Evolutionary conservation across 345 rosid genomes (phyloP).

Genomic region (Brassica napus): DNA sequence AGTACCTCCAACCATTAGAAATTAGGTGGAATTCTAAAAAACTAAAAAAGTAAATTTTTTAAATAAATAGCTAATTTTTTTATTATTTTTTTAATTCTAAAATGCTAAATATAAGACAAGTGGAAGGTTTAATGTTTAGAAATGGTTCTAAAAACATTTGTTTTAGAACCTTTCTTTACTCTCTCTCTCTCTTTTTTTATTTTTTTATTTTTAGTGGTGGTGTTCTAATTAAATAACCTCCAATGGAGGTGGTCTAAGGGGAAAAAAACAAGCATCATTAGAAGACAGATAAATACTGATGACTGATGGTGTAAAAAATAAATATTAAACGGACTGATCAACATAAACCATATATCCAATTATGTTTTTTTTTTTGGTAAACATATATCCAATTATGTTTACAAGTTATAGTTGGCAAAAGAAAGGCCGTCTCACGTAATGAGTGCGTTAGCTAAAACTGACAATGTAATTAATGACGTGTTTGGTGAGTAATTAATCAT

Average conservation of each 20-base stretch:
- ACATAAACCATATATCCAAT: neutral
- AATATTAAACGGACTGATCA: neutral
- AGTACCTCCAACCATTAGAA: too few species aligned
- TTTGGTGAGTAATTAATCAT: constrained; percentile 17
- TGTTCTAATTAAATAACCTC: too few species aligned
- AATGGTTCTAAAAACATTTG: too few species aligned
- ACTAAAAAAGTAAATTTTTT: too few species aligned
- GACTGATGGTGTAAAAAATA: neutral
- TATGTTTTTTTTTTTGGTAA: neutral
- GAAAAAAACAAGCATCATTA: neutral
- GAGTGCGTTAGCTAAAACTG: neutral
- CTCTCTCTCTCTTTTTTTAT: too few species aligned
- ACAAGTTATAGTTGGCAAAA: neutral
- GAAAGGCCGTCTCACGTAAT: neutral
- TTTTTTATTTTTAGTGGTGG: too few species aligned
- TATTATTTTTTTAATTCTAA: too few species aligned
- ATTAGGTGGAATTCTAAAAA: too few species aligned
- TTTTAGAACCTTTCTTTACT: too few species aligned
- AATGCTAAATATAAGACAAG: too few species aligned
- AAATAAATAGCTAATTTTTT: too few species aligned
- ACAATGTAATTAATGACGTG: constrained; percentile 9
- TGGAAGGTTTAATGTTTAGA: too few species aligned
- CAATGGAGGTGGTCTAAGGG: neutral
- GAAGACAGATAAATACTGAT: neutral
- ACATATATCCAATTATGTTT: neutral